phyloP scores from a whole-genome alignment of 2,329 filamentous ascomycete species.

The Ophioceras dolichostomum region DNA sequence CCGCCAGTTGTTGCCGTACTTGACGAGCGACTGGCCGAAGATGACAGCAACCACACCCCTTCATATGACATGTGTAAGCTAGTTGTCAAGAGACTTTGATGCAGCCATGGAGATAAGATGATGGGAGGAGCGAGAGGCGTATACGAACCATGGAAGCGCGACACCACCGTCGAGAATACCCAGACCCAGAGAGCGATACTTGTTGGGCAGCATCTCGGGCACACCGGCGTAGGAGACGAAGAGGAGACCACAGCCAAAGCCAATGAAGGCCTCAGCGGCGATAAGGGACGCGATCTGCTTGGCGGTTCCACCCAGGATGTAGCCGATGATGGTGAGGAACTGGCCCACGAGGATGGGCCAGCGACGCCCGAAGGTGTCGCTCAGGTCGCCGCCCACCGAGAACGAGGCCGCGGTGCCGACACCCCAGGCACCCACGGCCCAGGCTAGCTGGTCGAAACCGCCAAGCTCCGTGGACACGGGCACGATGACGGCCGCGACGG shows the following conservation, averaged over 20 bases:
- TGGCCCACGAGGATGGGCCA: slow-evolving; percentile 9
- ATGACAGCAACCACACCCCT: neutral
- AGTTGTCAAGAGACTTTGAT: too few species aligned
- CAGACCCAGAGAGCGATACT: slow-evolving; percentile 13
- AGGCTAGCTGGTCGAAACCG: slow-evolving; percentile 10
- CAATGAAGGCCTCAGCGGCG: slow-evolving; percentile 17
- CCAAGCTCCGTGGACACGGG: slow-evolving; percentile 5
- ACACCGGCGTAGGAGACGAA: slow-evolving; percentile 21
- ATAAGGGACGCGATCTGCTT: slow-evolving; percentile 12
- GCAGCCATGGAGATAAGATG: too few species aligned
- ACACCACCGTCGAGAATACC: slow-evolving; percentile 2
- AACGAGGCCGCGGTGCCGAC: slow-evolving; percentile 9
- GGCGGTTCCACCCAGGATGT: slow-evolving; percentile 15
- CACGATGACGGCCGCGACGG: neutral
- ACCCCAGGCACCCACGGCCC: slow-evolving; percentile 11
- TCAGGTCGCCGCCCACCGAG: slow-evolving; percentile 11
- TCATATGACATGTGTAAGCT: neutral
- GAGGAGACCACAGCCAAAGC: slow-evolving; percentile 18
- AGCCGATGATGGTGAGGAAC: slow-evolving; percentile 6
- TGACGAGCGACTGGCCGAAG: slow-evolving; percentile 7
- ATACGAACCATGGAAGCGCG: neutral
- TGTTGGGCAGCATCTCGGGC: slow-evolving; percentile 20
- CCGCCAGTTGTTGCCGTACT: slow-evolving; percentile 15
- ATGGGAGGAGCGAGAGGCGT: neutral
- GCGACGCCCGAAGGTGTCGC: slow-evolving; percentile 11